Evolutionary conservation across 768 basidiomycete genomes (phyloP).

Genomic region (Fistulinella prunicolor): DNA sequence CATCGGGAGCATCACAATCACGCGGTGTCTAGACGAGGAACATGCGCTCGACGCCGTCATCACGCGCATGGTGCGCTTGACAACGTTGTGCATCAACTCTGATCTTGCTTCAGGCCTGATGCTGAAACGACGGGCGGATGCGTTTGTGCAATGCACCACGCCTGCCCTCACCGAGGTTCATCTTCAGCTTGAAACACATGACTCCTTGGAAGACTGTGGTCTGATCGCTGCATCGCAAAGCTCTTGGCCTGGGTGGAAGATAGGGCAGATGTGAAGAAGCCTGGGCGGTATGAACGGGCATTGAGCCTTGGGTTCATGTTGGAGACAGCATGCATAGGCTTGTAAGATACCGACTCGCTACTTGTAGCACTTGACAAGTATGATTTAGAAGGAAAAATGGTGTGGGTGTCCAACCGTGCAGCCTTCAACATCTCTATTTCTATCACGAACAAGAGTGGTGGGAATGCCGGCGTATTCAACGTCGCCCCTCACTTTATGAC

Average conservation of each 20-base stretch:
- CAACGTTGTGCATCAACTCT: neutral
- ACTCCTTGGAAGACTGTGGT: neutral
- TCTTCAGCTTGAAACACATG: neutral
- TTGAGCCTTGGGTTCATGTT: no score
- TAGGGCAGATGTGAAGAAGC: no score
- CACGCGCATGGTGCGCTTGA: slow-evolving; percentile 3
- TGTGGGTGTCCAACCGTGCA: slow-evolving; percentile 17
- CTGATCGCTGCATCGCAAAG: neutral
- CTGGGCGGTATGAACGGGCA: no score
- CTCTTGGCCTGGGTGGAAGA: slow-evolving; percentile 8
- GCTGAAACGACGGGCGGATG: slow-evolving; percentile 6
- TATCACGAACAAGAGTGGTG: slow-evolving; percentile 9
- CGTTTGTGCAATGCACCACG: neutral
- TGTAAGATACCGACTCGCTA: no score
- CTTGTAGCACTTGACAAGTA: no score
- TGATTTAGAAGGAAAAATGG: slow-evolving; percentile 10
- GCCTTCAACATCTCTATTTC: neutral
- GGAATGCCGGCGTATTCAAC: neutral
- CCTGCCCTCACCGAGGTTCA: neutral
- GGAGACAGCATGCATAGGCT: no score
- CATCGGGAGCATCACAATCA: neutral
- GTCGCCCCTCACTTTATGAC: neutral
- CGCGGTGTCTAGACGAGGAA: neutral
- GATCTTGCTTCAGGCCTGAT: slow-evolving; percentile 4
- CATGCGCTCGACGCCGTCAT: slow-evolving; percentile 8